A percentile compares a stretch with the other conserved stretches of the same genome.
Conservation (phyloP, 2,329 filamentous ascomycete species). For the Alternaria angustiovoidea region DNA sequence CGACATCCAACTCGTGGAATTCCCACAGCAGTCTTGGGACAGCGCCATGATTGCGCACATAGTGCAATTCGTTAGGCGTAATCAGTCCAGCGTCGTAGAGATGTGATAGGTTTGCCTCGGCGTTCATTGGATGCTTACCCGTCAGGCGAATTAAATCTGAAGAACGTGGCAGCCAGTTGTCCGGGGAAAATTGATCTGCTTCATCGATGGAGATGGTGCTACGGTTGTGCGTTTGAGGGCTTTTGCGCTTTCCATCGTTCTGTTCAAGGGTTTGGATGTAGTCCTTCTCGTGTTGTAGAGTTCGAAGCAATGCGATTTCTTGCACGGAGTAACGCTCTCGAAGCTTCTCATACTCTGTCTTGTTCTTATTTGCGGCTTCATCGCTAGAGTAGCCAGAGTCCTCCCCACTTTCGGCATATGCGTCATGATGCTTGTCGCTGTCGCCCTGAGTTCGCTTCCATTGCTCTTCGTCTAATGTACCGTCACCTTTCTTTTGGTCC, state of each 20-base stretch:
- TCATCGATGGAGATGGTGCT: constrained; percentile 55
- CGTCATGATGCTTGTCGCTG: not conserved
- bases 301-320: constrained; percentile 49
- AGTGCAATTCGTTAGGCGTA: not conserved
- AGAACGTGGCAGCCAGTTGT: constrained; percentile 63
- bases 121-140: constrained; percentile 63
- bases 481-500: not conserved
- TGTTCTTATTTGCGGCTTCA: not conserved
- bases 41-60: not conserved
- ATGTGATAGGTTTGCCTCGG: constrained; percentile 54
- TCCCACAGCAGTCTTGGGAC: not conserved
- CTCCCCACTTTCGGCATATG: not conserved
- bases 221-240: constrained; percentile 46
- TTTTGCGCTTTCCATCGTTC: constrained; percentile 55
- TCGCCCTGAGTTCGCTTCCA: not conserved
- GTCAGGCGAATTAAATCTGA: constrained; percentile 59
- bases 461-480: not conserved
- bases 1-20: not conserved
- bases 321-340: constrained; percentile 51
- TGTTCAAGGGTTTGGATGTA: constrained; percentile 52
- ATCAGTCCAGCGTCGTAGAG: not conserved
- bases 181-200: constrained; percentile 60
- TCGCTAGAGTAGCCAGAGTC: not conserved
- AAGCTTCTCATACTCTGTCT: constrained; percentile 36
- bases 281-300: constrained; percentile 57